Evolutionary conservation across 1,284 basidiomycete genomes (phyloP).

Genomic region (Pyrrhoderma lamaoense): DNA sequence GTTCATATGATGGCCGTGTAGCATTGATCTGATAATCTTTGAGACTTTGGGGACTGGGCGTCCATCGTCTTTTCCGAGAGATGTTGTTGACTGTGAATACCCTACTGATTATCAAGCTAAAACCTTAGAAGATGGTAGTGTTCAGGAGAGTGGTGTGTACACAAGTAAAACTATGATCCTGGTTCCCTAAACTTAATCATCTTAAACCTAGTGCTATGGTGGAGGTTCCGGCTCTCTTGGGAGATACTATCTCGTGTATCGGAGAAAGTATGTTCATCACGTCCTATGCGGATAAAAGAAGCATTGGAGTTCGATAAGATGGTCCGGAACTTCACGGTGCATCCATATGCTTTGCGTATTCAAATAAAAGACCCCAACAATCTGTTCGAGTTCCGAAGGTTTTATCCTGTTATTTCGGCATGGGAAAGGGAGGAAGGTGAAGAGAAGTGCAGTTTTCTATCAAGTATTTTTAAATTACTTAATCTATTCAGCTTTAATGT

Average conservation of each 20-base stretch:
- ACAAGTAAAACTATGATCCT: not conserved
- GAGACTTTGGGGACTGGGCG: slow-evolving; percentile 6
- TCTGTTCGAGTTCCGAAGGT: not conserved
- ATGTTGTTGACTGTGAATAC: slow-evolving; percentile 12
- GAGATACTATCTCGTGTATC: slow-evolving; percentile 16
- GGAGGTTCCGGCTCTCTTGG: slow-evolving; percentile 14
- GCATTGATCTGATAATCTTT: not conserved
- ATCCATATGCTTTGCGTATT: slow-evolving; percentile 3
- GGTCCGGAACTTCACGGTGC: slow-evolving; percentile 11
- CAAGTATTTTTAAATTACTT: no score
- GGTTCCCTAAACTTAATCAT: not conserved
- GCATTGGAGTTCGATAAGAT: slow-evolving; percentile 19
- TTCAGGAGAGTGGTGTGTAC: slow-evolving; percentile 7
- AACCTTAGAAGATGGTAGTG: slow-evolving; percentile 7
- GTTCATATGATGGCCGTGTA: no score
- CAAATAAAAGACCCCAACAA: not conserved
- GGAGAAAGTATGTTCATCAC: slow-evolving; percentile 16
- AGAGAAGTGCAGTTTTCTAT: no score
- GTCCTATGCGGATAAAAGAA: slow-evolving; percentile 18
- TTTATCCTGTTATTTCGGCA: not conserved
- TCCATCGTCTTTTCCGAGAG: slow-evolving; percentile 1
- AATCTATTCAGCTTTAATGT: slow-evolving; percentile 19
- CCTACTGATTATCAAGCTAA: slow-evolving; percentile 8
- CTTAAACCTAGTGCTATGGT: slow-evolving; percentile 11
- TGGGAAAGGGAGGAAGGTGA: slow-evolving; percentile 6